Evolutionary conservation across 345 rosid genomes (phyloP), one percentile per base, ranked within the genome.

Genomic region (Toxicodendron radicans): DNA sequence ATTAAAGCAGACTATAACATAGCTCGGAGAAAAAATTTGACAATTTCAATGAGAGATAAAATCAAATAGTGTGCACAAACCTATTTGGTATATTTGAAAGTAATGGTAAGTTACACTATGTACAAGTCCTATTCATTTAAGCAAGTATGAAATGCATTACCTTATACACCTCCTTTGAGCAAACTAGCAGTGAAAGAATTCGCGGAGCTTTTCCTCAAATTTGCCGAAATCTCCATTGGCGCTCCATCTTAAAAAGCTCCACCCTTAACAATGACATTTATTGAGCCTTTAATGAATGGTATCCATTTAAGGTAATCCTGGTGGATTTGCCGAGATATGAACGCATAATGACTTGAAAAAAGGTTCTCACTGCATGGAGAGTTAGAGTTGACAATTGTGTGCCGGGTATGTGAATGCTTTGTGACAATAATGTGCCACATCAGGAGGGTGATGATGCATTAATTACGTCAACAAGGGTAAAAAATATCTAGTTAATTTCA

Each of bases 311-410:
- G 78, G 78, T 38, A 74, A 64, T 65, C 58, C 18, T 10, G 68
- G 72, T 70, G 72, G 72, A 70, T 74, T 74, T 27, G 8, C 75
- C 58, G n/a, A 58, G 49, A 70, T 70, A 74, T 35, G 67, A 79
- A 65, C 16, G 18, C 63, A 69, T 38, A 78, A 63, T 73, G 54
- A 63, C 74, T 59, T 73, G 18, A 24, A 10, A 63, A 38, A 56
- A 56, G 74, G 52, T 59, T 62, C 41, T 68, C 32, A 3, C 71
- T 73, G 77, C 77, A 73, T 62, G 74, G 43, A 54, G 73, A 59
- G 70, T 67, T n/a, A 60, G 32, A 78, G 30, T 60, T 78, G 73
- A 73, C 76, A 78, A 66, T 58, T 78, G 80, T 59, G 66, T 24
- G 49, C 41, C 20, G 70, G 59, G 75, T 13, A 43, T 58, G 70